Conservation (phyloP, 1,139 yeast genomes). For the Zygoascus hellenicus region DNA sequence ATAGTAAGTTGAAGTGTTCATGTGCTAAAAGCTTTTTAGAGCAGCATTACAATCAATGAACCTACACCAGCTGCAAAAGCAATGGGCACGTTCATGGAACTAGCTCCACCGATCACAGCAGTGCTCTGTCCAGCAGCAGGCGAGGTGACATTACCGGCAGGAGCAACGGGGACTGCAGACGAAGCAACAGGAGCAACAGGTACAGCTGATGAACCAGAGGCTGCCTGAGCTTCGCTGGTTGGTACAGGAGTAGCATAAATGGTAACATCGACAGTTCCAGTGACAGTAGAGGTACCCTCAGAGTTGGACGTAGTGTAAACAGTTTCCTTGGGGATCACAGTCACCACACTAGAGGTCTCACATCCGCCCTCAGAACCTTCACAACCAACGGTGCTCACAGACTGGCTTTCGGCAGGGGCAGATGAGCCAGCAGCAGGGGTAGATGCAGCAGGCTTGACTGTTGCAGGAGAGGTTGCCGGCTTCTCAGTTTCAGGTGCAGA, state of each 20-base stretch:
- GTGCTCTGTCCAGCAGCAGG: background rate
- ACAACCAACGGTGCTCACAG: background rate
- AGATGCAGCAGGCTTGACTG: background rate
- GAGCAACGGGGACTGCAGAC: background rate
- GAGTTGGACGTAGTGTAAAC: conserved; percentile 6
- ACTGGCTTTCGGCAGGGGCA: background rate
- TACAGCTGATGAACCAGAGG: background rate
- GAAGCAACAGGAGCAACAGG: conserved; percentile 6
- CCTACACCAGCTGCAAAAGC: background rate
- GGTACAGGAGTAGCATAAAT: background rate
- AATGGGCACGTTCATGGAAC: background rate
- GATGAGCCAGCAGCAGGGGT: background rate
- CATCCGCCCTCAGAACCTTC: background rate
- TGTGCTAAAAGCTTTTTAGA: background rate
- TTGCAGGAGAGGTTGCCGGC: background rate
- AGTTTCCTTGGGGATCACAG: conserved; percentile 4
- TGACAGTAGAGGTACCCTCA: conserved; percentile 3
- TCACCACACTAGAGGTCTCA: background rate
- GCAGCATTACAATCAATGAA: background rate
- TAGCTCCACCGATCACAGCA: background rate
- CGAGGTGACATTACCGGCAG: background rate
- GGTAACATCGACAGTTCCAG: background rate
- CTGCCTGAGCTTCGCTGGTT: background rate
- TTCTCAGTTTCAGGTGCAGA: background rate
- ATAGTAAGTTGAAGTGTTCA: background rate